phyloP scores from a whole-genome alignment of 177 flowering plant genomes.

The Vitis hybrid region DNA sequence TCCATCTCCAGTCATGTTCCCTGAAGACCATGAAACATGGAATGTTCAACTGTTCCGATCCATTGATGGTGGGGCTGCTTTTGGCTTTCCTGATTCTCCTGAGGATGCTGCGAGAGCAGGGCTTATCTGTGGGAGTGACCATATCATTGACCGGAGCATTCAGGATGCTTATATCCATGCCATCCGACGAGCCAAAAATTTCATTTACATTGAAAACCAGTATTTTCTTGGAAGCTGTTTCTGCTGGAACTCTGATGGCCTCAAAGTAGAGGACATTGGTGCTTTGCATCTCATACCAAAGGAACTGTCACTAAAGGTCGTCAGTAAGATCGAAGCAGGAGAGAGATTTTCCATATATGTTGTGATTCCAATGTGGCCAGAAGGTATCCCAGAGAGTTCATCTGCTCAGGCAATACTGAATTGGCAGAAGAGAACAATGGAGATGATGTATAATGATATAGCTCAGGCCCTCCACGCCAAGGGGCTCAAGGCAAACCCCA shows the following conservation, averaged over 20 bases:
- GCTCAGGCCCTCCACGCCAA: slow-evolving; percentile 41
- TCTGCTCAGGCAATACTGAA: slow-evolving; percentile 68
- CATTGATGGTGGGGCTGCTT: slow-evolving; percentile 71
- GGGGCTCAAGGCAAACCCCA: slow-evolving; percentile 52
- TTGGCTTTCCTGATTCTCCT: slow-evolving; percentile 60
- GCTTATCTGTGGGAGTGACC: slow-evolving; percentile 60
- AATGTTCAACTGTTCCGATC: slow-evolving; percentile 67
- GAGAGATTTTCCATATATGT: slow-evolving; percentile 61
- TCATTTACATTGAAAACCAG: slow-evolving; percentile 75
- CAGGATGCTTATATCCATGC: slow-evolving; percentile 74
- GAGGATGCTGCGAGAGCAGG: slow-evolving; percentile 54
- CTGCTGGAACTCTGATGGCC: slow-evolving; percentile 45
- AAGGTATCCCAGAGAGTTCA: slow-evolving; percentile 56
- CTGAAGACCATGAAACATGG: slow-evolving; percentile 63
- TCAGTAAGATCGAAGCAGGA: slow-evolving; percentile 66
- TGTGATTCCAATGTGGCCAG: slow-evolving; percentile 86
- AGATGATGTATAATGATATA: slow-evolving; percentile 74
- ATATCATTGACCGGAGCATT: slow-evolving; percentile 65
- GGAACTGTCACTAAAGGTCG: slow-evolving; percentile 63
- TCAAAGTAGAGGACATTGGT: slow-evolving; percentile 50
- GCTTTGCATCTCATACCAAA: slow-evolving; percentile 69
- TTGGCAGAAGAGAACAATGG: slow-evolving; percentile 79
- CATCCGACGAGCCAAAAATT: slow-evolving; percentile 63
- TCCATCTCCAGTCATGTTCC: slow-evolving; percentile 41
- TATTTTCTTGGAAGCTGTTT: slow-evolving; percentile 73